Evolutionary conservation across 2,329 filamentous ascomycete species (phyloP).

Genomic region (Diaporthe sp.): DNA sequence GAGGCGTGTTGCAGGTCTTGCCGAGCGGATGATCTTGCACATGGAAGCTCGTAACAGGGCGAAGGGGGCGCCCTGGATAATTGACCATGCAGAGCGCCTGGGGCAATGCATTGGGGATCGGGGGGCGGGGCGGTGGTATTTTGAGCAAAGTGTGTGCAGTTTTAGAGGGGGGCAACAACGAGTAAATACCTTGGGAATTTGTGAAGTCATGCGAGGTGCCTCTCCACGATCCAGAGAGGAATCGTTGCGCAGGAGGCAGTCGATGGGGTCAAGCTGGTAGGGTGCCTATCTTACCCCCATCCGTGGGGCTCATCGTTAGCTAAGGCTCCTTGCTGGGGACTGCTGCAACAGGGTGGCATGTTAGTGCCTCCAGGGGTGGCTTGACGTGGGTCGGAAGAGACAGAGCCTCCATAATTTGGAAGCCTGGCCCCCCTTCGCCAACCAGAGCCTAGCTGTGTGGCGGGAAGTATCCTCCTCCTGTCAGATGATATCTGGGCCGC

Average conservation of each 20-base stretch:
- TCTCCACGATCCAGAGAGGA: constrained; percentile 54
- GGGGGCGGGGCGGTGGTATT: constrained; percentile 38
- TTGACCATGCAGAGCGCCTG: background rate
- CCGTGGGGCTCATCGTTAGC: constrained; percentile 41
- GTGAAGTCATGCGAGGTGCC: constrained; percentile 61
- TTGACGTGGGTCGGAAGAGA: constrained; percentile 35
- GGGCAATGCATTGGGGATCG: background rate
- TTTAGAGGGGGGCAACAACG: background rate
- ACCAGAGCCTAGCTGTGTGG: constrained; percentile 22
- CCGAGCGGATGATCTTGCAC: constrained; percentile 7
- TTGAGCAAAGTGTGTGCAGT: constrained; percentile 30
- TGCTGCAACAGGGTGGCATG: constrained; percentile 40
- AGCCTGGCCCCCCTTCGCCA: constrained; percentile 31
- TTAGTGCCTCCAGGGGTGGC: constrained; percentile 40
- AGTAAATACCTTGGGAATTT: constrained; percentile 59
- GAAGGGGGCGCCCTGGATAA: background rate
- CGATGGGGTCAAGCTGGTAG: constrained; percentile 46
- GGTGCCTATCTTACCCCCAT: constrained; percentile 44
- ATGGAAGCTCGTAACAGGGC: background rate
- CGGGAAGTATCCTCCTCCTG: constrained; percentile 31
- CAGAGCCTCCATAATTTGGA: constrained; percentile 41
- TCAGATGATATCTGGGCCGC: constrained; percentile 35
- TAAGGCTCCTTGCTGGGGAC: constrained; percentile 36
- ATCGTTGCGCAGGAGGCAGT: constrained; percentile 49
- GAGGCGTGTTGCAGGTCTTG: constrained; percentile 1